A percentile compares a stretch with the other conserved stretches of the same genome.
These are phyloP conservation scores for Chaetomium tenue DNA, from an alignment of 495 filamentous ascomycete species.

Conservation along the genomic window DNA sequence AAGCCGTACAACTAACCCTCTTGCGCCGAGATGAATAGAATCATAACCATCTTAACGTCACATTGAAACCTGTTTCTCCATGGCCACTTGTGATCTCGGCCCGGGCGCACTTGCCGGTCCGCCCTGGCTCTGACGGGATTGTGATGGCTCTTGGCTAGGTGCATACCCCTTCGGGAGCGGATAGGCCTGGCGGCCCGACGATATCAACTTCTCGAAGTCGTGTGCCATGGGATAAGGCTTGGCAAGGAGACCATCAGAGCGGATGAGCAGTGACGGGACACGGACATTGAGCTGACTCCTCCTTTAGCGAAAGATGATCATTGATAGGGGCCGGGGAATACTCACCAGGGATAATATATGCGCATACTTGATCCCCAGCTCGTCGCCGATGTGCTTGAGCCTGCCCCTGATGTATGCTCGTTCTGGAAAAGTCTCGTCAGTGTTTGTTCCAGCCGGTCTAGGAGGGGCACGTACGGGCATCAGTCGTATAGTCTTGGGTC, in stretches of 20 bases:
- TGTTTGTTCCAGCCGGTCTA: background rate
- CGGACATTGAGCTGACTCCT: constrained; percentile 32
- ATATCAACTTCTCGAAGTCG: constrained; percentile 37
- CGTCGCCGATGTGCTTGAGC: constrained; percentile 46
- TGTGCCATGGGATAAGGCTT: constrained; percentile 34
- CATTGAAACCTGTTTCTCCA: constrained; percentile 21
- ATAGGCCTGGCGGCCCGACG: constrained; percentile 18
- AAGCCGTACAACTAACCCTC: background rate
- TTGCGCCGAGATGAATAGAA: background rate
- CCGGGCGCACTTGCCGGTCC: background rate
- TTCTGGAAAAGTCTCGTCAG: constrained; percentile 29
- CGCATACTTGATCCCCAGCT: constrained; percentile 50
- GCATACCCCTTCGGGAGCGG: constrained; percentile 27
- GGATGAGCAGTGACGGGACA: constrained; percentile 55
- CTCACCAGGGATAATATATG: constrained; percentile 43
- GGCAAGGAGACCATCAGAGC: constrained; percentile 44
- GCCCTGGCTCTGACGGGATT: constrained; percentile 11
- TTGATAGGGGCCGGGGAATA: background rate
- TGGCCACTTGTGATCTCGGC: background rate
- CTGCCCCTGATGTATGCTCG: constrained; percentile 48
- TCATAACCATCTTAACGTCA: background rate
- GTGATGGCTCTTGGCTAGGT: constrained; percentile 35
- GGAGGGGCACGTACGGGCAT: constrained; percentile 34
- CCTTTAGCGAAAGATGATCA: background rate
- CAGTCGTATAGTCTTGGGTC: constrained; percentile 50